Base-by-base conservation (phyloP, 108 stramenopile genomes). In the Asterionellopsis glacialis region DNA sequence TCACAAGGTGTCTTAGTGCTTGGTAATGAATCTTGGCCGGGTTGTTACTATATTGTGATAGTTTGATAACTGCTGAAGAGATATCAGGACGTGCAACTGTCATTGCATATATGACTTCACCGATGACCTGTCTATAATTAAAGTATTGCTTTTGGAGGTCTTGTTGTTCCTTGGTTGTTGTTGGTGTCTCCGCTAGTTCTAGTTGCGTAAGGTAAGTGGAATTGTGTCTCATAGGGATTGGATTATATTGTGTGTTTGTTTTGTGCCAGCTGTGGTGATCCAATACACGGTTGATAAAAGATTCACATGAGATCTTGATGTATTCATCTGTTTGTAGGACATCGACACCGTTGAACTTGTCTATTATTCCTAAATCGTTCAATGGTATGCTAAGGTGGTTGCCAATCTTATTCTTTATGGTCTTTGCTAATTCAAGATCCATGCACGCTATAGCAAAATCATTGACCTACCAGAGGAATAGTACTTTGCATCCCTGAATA, bases 391-490 rank as follows among this genome's bases (percentile, higher is more conserved):
- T 68, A 14, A n/a, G 27, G 41, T 21, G 48, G 63, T 11, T 15
- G 50, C 10, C n/a, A 7, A 51, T 14, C 11, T 10, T 19, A 19
- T 11, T 18, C 13, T n/a, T 19, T 21, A 47, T 39, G n/a, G 44
- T 21, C 43, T 11, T 16, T 26, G 28, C 19, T 18, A 19, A 0
- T 40, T 44, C 11, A 14, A 11, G 22, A 28, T 44, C 25, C 21
- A 9, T 10, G 49, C 45, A 43, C 40, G 73, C 69, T 21, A 61
- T 16, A 15, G 73, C 64, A 25, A 73, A 74, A 41, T 83, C 75
- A 45, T 83, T 75, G 0, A 79, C 75, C 39, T 83, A 77, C 4
- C 77, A 68, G 0, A 54, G 40, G n/a, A 83, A 40, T 13, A 83
- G 27, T 10, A 68, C 57, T 0, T 40, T 28, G 3, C 55, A 14